Evolutionary conservation across 2,329 filamentous ascomycete species (phyloP), one percentile per base, ranked within the genome.

Genomic region (Chaetomium sp.): DNA sequence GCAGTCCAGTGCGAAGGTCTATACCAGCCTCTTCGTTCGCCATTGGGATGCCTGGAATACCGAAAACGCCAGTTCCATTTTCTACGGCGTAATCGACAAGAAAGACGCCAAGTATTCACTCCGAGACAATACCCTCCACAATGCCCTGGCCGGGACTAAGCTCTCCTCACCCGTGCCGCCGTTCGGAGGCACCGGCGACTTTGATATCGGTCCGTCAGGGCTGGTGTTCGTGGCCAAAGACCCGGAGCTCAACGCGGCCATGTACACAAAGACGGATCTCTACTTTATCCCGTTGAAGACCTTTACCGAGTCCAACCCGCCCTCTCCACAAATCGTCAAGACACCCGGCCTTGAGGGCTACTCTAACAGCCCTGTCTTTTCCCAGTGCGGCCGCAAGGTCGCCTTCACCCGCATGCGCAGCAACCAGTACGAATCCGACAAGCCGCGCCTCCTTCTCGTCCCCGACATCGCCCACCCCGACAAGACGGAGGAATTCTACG

Each of bases 1-100:
- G 2, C 77, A 81, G 27, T 88, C 88, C 23, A 85, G 86, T 3
- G 92, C 86, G 31, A 88, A 85, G 71, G 83, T 92, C 25, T 95
- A 95, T 75, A 86, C 86, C 23, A 86, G 84, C 56, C 84, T 93
- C 29, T 95, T 91, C 72, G 90, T 91, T 31, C 85, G 92, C 16
- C 91, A 96, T 72, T 96, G 92, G 92, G 91, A 96, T 74, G 77
- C 83, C n/a, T 96, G 89, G 78, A 80, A 87, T 29, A 87, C 84
- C 0, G 83, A 87, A 54, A 88, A 91, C 71, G 86, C 84, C 67
- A 89, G 88, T 71, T 84, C 89, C 2, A 82, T 97, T 31, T 95
- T 89, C 82, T 90, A 91, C 33, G 88, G 88, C 35, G 83, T 84
- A 5, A 75, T 95, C 56, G 79, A 76, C 69, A 80, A 79, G 73